These are phyloP conservation scores for Hepatocystis sp. DNA, from an alignment of 169 alveolate species.

Conservation along the genomic window DNA sequence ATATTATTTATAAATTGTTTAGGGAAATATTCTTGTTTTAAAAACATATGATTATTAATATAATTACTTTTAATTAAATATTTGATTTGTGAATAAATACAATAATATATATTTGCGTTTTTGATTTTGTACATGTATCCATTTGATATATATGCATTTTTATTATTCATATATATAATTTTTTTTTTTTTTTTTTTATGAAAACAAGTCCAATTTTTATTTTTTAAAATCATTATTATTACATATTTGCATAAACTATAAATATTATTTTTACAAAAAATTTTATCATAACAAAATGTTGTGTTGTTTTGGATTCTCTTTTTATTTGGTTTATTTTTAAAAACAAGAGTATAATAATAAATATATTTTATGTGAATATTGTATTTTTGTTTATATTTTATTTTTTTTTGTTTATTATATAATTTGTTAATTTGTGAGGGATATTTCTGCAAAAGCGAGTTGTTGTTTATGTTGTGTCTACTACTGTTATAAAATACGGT, in stretches of 20 bases:
- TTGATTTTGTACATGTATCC: slow-evolving; percentile 62
- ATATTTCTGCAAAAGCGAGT: too few relatives aligned
- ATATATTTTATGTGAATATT: slow-evolving; percentile 36
- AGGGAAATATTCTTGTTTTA: slow-evolving; percentile 11
- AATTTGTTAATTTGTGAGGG: too few relatives aligned
- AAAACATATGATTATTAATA: slow-evolving; percentile 20
- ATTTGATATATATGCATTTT: slow-evolving; percentile 45
- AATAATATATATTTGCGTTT: slow-evolving; percentile 13
- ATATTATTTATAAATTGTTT: slow-evolving; percentile 11
- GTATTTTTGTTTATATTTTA: slow-evolving; percentile 6
- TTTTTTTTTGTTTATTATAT: too few relatives aligned
- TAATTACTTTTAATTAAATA: slow-evolving; percentile 23
- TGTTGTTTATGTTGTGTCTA: not conserved
- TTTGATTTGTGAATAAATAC: slow-evolving; percentile 15
- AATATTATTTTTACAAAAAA: slow-evolving; percentile 49
- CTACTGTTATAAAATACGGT: not conserved
- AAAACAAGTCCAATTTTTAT: slow-evolving; percentile 14
- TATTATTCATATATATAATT: not conserved
- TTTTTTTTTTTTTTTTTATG: slow-evolving; percentile 10
- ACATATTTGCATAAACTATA: slow-evolving; percentile 44
- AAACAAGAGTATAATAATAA: slow-evolving; percentile 12
- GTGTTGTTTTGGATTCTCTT: not conserved
- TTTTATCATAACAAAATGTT: not conserved
- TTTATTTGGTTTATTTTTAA: slow-evolving; percentile 17
- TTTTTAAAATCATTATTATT: slow-evolving; percentile 22